These are phyloP conservation scores for Barbatosphaeria neglecta DNA, from an alignment of 495 filamentous ascomycete species.

Conservation along the genomic window DNA sequence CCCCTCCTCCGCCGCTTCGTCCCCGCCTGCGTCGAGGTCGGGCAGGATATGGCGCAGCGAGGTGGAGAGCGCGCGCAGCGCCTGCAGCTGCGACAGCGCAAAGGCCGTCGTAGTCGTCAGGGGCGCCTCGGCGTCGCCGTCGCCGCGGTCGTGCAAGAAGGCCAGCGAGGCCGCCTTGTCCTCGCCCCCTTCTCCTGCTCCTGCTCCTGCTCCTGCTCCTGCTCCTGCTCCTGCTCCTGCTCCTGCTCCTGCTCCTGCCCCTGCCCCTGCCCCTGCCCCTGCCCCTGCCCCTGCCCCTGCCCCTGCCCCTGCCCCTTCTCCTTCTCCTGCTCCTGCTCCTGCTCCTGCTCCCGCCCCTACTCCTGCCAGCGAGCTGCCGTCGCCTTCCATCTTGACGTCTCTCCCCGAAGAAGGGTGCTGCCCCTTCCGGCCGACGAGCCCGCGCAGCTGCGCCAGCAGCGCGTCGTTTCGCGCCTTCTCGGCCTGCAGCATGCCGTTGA, in stretches of 20 bases:
- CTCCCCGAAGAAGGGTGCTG: background rate
- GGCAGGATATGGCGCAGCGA: conserved; percentile 50
- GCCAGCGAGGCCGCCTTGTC: conserved; percentile 32
- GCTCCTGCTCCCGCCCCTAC: conserved; percentile 10
- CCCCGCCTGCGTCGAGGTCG: conserved; percentile 27
- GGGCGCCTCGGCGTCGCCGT: conserved; percentile 31
- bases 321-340: conserved; percentile 12
- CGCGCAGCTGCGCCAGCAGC: conserved; percentile 52
- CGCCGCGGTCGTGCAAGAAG: conserved; percentile 36
- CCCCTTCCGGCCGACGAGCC: conserved; percentile 33
- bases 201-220: conserved; percentile 16
- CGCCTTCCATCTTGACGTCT: conserved; percentile 10
- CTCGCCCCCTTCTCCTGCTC: conserved; percentile 5
- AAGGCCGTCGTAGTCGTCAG: conserved; percentile 71
- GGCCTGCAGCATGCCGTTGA: conserved; percentile 61
- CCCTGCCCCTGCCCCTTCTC: no score
- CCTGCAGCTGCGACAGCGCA: conserved; percentile 67
- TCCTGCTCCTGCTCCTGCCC: conserved; percentile 4
- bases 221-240: no score
- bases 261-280: conserved; percentile 15
- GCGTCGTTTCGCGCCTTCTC: conserved; percentile 68
- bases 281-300: no score
- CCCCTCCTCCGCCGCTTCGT: background rate
- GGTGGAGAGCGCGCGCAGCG: conserved; percentile 54
- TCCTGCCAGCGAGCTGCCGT: no score